phyloP scores from a whole-genome alignment of 2,329 filamentous ascomycete genomes.

The Zopfia rhizophila region DNA sequence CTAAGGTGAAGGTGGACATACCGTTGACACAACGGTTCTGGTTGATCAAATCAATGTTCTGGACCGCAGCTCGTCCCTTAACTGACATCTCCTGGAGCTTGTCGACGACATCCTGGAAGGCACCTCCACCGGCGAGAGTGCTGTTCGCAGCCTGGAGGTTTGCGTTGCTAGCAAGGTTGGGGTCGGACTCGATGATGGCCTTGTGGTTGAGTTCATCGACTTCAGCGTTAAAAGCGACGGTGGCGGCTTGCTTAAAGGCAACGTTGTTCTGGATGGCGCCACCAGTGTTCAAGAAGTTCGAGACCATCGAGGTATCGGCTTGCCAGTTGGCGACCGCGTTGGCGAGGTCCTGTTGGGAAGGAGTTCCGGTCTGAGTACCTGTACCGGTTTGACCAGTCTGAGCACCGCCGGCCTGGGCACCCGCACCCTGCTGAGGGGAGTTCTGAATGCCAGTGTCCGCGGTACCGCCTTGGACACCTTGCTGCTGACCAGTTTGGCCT shows the following conservation, averaged over 20 bases:
- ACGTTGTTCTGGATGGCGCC: conserved; percentile 44
- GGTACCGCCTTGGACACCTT: no score
- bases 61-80: conserved; percentile 43
- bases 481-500: neutral
- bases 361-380: conserved; percentile 29
- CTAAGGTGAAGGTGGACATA: conserved; percentile 14
- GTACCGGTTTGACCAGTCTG: conserved; percentile 16
- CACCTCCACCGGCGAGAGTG: conserved; percentile 48
- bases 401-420: conserved; percentile 9
- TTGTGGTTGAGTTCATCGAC: conserved; percentile 53
- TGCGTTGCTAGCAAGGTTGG: conserved; percentile 21
- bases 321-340: conserved; percentile 50
- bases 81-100: conserved; percentile 50
- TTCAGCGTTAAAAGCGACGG: conserved; percentile 50
- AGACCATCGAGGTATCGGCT: conserved; percentile 52
- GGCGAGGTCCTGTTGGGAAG: conserved; percentile 39
- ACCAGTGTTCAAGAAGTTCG: conserved; percentile 50
- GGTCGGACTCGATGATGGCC: conserved; percentile 44
- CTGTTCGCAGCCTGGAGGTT: conserved; percentile 49
- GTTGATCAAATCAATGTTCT: conserved; percentile 50
- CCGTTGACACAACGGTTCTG: conserved; percentile 50
- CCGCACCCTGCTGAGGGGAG: no score
- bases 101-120: conserved; percentile 52
- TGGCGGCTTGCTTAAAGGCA: conserved; percentile 49
- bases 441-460: no score